Evolutionary conservation across 2,329 filamentous ascomycete genomes (phyloP).

Genomic region (Alternaria alternata): DNA sequence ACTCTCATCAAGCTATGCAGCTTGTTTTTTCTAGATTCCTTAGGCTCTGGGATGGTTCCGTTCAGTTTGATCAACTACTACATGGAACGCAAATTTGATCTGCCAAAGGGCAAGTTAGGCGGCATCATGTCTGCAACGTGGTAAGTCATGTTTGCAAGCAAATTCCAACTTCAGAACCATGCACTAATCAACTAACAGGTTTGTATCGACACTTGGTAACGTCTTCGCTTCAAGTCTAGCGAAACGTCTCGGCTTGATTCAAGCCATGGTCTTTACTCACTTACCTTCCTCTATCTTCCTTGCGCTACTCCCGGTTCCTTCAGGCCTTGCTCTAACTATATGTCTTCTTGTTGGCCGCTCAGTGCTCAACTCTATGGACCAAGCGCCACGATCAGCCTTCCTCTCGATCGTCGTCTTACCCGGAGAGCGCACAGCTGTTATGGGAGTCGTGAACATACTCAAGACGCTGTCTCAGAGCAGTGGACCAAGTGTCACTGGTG

Average conservation of each 20-base stretch:
- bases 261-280: slow-evolving; percentile 52
- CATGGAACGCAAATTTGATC: slow-evolving; percentile 65
- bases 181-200: slow-evolving; percentile 24
- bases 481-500: slow-evolving; percentile 48
- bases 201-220: slow-evolving; percentile 43
- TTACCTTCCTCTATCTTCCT: slow-evolving; percentile 49
- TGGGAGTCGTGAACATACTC: slow-evolving; percentile 52
- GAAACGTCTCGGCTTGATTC: slow-evolving; percentile 66
- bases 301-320: slow-evolving; percentile 38
- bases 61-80: slow-evolving; percentile 60
- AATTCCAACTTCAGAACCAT: not conserved
- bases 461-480: slow-evolving; percentile 48
- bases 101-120: slow-evolving; percentile 62
- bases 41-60: slow-evolving; percentile 73
- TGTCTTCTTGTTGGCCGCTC: slow-evolving; percentile 43
- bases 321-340: slow-evolving; percentile 36
- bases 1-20: slow-evolving; percentile 70
- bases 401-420: slow-evolving; percentile 44
- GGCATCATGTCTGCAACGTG: slow-evolving; percentile 61
- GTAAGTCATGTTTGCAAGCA: slow-evolving; percentile 19
- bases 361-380: slow-evolving; percentile 50
- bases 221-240: slow-evolving; percentile 60
- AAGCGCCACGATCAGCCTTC: slow-evolving; percentile 49
- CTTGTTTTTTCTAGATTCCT: slow-evolving; percentile 72
- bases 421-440: slow-evolving; percentile 49